Evolutionary conservation across 1,284 basidiomycete species (phyloP), one percentile per base, ranked within the genome.

Genomic region (Cystobasidium sp.): DNA sequence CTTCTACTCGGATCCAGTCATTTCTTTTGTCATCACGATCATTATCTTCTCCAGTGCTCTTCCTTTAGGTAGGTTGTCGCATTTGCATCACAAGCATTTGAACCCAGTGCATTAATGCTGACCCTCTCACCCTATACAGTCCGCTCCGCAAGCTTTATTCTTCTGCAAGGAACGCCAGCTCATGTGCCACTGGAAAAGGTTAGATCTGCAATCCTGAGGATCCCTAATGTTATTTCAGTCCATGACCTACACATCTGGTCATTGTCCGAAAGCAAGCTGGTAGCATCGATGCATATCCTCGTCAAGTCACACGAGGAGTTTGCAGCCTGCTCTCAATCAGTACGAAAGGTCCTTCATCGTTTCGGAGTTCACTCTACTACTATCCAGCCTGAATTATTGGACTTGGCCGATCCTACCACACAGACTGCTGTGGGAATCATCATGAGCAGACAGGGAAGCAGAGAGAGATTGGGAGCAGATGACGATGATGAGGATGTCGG

Each of bases 161-260:
- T 99, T n/a, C 85, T 99, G 7, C 97, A 99, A 83, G 96, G 92
- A 55, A 96, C 98, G 1, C 97, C 97, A 0, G 85, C 90, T 0
- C 90, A 90, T 10, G 88, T 99, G 18, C 94, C 93, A 4, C 86
- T 99, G 46, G 93, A 96, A 31, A 88, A 89, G 74, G 91, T 99
- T 18, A 89, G 91, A 65, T 83, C 86, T 16, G 88, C 91, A 6
- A 94, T 99, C 76, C 85, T 91, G 37, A 84, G 84, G 6, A 91
- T 97, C 18, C 86, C 90, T 2, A 96, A 97, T 56, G 96, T 99
- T 24, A 85, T 93, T 74, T 93, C 93, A 37, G 86, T 99, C 43
- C 97, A 99, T 81, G 94, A 82, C 80, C 86, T 99, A 43, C 97
- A 99, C 83, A 89, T 99, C 69, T 99, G 97, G 97, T 94, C 97